Conservation (phyloP, 768 basidiomycete species). For the Mycena rebaudengoi region DNA sequence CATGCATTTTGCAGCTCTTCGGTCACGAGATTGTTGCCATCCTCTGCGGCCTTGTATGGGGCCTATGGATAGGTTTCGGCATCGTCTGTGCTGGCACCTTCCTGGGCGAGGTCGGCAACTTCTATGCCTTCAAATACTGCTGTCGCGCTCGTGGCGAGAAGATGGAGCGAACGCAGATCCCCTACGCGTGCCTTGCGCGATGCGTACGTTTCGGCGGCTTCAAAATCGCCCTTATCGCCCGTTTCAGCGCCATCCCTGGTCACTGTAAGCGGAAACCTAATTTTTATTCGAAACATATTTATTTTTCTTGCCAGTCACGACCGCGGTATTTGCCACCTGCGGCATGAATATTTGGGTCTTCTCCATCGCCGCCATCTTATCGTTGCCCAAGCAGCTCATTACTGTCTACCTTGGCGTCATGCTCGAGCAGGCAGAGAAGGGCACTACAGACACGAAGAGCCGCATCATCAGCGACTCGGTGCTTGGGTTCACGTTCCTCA, state of each 20-base stretch:
- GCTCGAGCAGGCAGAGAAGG: constrained; percentile 59
- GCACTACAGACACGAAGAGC: constrained; percentile 53
- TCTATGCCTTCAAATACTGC: constrained; percentile 87
- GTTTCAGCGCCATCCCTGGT: constrained; percentile 85
- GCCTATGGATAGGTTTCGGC: constrained; percentile 84
- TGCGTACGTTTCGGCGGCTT: constrained; percentile 90
- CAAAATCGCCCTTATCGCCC: constrained; percentile 79
- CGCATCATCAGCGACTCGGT: constrained; percentile 76
- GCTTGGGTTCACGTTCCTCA: constrained; percentile 69
- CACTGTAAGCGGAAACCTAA: constrained; percentile 76
- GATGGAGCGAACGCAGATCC: constrained; percentile 63
- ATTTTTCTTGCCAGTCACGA: constrained; percentile 68
- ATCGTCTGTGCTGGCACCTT: constrained; percentile 88
- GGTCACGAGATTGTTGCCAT: constrained; percentile 93
- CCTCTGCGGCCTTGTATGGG: constrained; percentile 91
- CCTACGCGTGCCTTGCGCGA: constrained; percentile 68
- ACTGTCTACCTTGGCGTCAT: constrained; percentile 91
- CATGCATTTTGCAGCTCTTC: constrained; percentile 65
- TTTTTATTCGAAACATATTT: neutral
- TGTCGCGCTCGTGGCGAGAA: constrained; percentile 81
- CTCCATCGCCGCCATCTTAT: constrained; percentile 79
- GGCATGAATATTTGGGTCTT: constrained; percentile 87
- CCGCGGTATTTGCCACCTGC: constrained; percentile 87
- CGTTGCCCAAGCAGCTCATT: constrained; percentile 90
- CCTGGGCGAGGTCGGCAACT: constrained; percentile 88